These are phyloP conservation scores for Agrocybe praecox DNA, from an alignment of 768 basidiomycete genomes.

Conservation along the genomic window DNA sequence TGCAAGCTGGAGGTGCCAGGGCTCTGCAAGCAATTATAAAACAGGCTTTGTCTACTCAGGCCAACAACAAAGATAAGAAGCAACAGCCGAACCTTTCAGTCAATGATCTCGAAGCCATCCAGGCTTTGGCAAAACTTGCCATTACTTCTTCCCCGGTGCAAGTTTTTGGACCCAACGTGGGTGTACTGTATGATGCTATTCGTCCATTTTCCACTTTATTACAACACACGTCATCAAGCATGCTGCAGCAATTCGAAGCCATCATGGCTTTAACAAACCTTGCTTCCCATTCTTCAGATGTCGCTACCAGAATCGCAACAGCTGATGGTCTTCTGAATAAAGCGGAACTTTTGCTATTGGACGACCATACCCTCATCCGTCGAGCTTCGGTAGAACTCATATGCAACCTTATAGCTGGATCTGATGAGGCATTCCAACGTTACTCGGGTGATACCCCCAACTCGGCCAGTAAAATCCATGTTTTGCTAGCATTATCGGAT, in stretches of 20 bases:
- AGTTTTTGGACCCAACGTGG: constrained; percentile 86
- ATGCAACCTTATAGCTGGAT: constrained; percentile 86
- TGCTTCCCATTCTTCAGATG: constrained; percentile 70
- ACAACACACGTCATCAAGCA: constrained; percentile 63
- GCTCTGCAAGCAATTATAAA: constrained; percentile 61
- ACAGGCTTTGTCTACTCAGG: constrained; percentile 35
- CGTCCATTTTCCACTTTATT: constrained; percentile 78
- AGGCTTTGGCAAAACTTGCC: constrained; percentile 89
- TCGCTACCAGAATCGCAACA: constrained; percentile 68
- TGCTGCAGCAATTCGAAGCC: constrained; percentile 88
- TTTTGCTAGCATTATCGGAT: constrained; percentile 84
- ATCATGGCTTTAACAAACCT: constrained; percentile 97
- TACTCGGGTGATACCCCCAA: constrained; percentile 55
- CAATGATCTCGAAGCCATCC: constrained; percentile 64
- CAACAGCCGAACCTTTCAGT: constrained; percentile 36
- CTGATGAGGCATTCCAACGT: constrained; percentile 73
- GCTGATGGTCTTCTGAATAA: constrained; percentile 62
- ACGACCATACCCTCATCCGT: constrained; percentile 81
- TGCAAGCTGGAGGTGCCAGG: constrained; percentile 81
- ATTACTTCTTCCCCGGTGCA: constrained; percentile 91
- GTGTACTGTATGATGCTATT: constrained; percentile 80
- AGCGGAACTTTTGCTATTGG: constrained; percentile 74
- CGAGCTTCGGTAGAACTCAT: constrained; percentile 89
- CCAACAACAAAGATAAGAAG: constrained; percentile 20
- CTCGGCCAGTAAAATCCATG: constrained; percentile 67